Percentiles rank a stretch among this genome's conserved stretches.
Evolutionary conservation across 352 stramenopile genomes (phyloP).

Genomic region (Lagenidium sp.): DNA sequence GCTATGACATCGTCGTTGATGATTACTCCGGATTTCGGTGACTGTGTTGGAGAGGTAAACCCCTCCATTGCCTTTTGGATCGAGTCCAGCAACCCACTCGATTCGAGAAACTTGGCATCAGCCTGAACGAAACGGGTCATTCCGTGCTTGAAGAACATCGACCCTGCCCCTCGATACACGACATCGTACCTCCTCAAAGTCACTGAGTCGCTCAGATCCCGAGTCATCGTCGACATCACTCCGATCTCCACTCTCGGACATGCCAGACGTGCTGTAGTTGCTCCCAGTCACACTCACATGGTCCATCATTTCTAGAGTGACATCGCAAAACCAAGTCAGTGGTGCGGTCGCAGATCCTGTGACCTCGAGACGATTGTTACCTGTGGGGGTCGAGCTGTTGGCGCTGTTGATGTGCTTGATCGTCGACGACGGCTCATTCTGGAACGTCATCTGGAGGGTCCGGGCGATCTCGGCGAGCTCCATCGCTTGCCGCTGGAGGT

Average conservation of each 20-base stretch:
- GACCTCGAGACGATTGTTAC: conserved; percentile 1
- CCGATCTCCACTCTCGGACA: conserved; percentile 10
- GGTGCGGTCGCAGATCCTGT: neutral
- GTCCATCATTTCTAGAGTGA: conserved; percentile 12
- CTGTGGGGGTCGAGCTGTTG: conserved; percentile 14
- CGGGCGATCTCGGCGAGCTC: conserved; percentile 24
- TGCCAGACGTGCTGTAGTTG: conserved; percentile 14
- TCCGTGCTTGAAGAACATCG: neutral
- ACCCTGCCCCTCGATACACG: too few relatives aligned
- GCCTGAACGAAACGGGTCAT: conserved; percentile 37
- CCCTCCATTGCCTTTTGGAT: conserved; percentile 77
- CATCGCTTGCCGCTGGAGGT: conserved; percentile 23
- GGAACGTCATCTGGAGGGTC: conserved; percentile 20
- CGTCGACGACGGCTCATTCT: conserved; percentile 11
- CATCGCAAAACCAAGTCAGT: conserved; percentile 1
- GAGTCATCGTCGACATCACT: conserved; percentile 5
- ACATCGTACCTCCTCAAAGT: conserved; percentile 56
- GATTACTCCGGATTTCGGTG: conserved; percentile 36
- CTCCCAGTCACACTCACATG: conserved; percentile 11
- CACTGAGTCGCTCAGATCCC: conserved; percentile 39
- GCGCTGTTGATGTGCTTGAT: conserved; percentile 16
- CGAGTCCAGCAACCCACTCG: conserved; percentile 68
- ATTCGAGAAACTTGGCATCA: conserved; percentile 64
- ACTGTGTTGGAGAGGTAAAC: conserved; percentile 21
- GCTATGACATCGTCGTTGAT: conserved; percentile 70